phyloP scores from a whole-genome alignment of 2,329 filamentous ascomycete genomes.

The Alternaria triticimaculans region DNA sequence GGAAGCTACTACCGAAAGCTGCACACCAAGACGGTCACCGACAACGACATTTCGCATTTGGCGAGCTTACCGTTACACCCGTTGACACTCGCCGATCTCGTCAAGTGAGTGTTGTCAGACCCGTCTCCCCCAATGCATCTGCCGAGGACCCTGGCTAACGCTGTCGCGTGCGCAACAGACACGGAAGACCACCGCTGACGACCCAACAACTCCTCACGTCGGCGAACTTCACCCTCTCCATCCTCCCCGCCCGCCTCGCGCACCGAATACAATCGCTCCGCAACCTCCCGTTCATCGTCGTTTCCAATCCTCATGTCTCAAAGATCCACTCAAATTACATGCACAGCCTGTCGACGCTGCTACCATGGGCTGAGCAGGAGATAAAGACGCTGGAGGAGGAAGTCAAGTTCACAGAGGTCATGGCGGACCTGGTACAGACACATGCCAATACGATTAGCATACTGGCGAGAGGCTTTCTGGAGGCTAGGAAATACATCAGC shows the following conservation, averaged over 20 bases:
- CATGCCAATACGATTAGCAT: slow-evolving; percentile 95
- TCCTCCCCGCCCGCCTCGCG: slow-evolving; percentile 89
- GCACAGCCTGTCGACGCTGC: slow-evolving; percentile 86
- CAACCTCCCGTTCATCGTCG: slow-evolving; percentile 95
- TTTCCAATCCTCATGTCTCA: slow-evolving; percentile 94
- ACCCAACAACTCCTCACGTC: slow-evolving; percentile 82
- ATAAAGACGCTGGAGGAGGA: slow-evolving; percentile 86
- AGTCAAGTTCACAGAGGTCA: slow-evolving; percentile 86
- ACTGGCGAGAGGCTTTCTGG: slow-evolving; percentile 88
- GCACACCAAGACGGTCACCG: slow-evolving; percentile 58
- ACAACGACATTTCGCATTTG: slow-evolving; percentile 79
- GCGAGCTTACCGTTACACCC: slow-evolving; percentile 80
- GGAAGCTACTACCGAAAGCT: slow-evolving; percentile 25
- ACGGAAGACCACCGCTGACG: slow-evolving; percentile 84
- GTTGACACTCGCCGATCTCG: slow-evolving; percentile 84
- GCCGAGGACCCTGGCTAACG: slow-evolving; percentile 12
- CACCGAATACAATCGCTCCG: slow-evolving; percentile 92
- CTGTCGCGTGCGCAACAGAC: slow-evolving; percentile 50
- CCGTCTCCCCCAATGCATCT: not conserved
- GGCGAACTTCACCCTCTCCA: slow-evolving; percentile 92
- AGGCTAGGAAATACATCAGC: slow-evolving; percentile 89
- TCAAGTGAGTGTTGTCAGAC: slow-evolving; percentile 66
- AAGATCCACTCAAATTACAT: slow-evolving; percentile 97
- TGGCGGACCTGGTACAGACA: slow-evolving; percentile 93
- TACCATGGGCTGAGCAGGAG: slow-evolving; percentile 78